phyloP scores from a whole-genome alignment of 495 filamentous ascomycete genomes.

The Talaromyces stipitatus region DNA sequence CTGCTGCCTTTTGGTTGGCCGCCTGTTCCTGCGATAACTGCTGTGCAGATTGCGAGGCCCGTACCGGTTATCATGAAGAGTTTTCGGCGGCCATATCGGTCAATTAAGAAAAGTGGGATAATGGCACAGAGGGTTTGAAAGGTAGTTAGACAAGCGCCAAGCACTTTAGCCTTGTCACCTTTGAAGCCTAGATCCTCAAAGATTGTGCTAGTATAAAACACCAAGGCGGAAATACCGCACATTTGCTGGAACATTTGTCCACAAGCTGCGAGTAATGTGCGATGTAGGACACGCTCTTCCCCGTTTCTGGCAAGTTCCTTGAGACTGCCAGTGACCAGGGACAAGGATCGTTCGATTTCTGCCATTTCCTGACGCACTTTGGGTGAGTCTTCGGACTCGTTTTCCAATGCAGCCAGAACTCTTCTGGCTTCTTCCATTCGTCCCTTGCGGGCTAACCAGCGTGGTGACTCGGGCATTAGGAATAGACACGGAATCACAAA shows the following conservation, averaged over 20 bases:
- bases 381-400: conserved; percentile 18
- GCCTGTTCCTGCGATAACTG: conserved; percentile 33
- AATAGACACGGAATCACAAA: conserved; percentile 26
- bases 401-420: conserved; percentile 33
- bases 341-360: conserved; percentile 31
- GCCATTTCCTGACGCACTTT: conserved; percentile 24
- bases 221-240: conserved; percentile 31
- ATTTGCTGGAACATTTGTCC: conserved; percentile 39
- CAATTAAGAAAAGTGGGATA: conserved; percentile 37
- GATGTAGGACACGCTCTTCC: conserved; percentile 20
- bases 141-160: conserved; percentile 31
- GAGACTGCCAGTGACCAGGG: conserved; percentile 22
- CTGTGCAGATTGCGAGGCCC: conserved; percentile 33
- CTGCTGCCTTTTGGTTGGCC: conserved; percentile 27
- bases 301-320: conserved; percentile 17
- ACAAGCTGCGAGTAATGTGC: conserved; percentile 25
- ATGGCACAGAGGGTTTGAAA: conserved; percentile 45
- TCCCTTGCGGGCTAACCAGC: conserved; percentile 34
- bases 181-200: conserved; percentile 24
- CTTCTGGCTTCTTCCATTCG: conserved; percentile 24
- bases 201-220: conserved; percentile 25
- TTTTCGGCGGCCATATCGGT: conserved; percentile 38
- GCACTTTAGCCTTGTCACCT: conserved; percentile 18
- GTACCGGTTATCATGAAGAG: conserved; percentile 39
- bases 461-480: conserved; percentile 34